Evolutionary conservation across 208 protist genomes (phyloP).

Genomic region (Novymonas esmeraldas): DNA sequence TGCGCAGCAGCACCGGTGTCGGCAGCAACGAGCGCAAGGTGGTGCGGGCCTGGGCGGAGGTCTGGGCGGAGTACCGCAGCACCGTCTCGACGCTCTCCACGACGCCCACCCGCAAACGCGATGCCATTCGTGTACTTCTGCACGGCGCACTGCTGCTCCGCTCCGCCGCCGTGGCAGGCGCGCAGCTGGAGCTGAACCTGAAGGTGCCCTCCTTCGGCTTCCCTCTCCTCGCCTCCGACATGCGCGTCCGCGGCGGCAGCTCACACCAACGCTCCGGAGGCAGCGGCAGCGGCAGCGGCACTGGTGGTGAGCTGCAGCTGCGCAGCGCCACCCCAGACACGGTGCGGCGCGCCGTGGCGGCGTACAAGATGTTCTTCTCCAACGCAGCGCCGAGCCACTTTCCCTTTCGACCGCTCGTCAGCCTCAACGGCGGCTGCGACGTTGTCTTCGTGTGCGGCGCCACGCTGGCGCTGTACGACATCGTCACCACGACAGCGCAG

Average conservation of each 20-base stretch:
- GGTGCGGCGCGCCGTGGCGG: conserved; percentile 59
- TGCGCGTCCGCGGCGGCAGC: conserved; percentile 32
- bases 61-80: conserved; percentile 82
- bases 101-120: conserved; percentile 68
- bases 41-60: conserved; percentile 84
- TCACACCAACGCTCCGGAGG: conserved; percentile 6
- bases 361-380: conserved; percentile 79
- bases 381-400: conserved; percentile 63
- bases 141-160: conserved; percentile 81
- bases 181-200: conserved; percentile 72
- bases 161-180: conserved; percentile 69
- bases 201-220: conserved; percentile 84
- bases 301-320: conserved; percentile 23
- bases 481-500: conserved; percentile 63
- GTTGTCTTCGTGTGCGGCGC: conserved; percentile 70
- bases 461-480: conserved; percentile 75
- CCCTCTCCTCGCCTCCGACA: conserved; percentile 73
- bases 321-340: conserved; percentile 63
- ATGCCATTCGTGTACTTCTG: conserved; percentile 79
- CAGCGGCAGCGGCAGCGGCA: not conserved
- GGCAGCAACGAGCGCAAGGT: conserved; percentile 51
- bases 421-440: conserved; percentile 83
- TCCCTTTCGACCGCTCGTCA: conserved; percentile 70
- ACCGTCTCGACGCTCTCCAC: conserved; percentile 65
- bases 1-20: conserved; percentile 27